These are phyloP conservation scores for Angophora floribunda DNA, from an alignment of 345 rosid genomes.

Conservation along the genomic window DNA sequence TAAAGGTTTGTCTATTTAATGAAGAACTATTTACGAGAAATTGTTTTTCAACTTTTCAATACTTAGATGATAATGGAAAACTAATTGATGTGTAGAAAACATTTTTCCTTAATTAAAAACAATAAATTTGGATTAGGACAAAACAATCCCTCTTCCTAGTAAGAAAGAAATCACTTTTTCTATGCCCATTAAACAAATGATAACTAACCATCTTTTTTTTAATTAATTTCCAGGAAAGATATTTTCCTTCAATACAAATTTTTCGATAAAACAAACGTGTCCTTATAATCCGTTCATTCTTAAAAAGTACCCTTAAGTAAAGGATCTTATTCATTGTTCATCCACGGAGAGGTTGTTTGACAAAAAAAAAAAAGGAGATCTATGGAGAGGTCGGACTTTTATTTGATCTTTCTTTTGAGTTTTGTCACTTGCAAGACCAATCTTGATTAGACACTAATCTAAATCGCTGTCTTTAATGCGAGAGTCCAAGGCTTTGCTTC, in stretches of 20 bases:
- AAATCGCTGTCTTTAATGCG: not conserved
- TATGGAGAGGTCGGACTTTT: not conserved
- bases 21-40: fast-evolving
- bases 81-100: not conserved
- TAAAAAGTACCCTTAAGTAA: not conserved
- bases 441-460: fast-evolving
- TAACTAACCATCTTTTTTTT: no score
- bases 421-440: not conserved
- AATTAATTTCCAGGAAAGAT: no score
- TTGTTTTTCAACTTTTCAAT: no score
- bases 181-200: no score
- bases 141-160: fast-evolving
- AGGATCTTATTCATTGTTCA: not conserved
- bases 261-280: no score
- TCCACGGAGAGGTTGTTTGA: not conserved
- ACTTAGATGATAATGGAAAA: fast-evolving
- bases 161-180: not conserved
- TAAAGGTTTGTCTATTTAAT: no score
- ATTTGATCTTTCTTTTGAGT: not conserved
- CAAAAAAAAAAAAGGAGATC: no score
- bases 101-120: not conserved
- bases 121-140: no score
- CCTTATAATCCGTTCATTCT: not conserved
- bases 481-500: not conserved
- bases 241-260: no score